Evolutionary conservation across 495 filamentous ascomycete species (phyloP), one percentile per base, ranked within the genome.

Genomic region (Coniosporium apollinis): DNA sequence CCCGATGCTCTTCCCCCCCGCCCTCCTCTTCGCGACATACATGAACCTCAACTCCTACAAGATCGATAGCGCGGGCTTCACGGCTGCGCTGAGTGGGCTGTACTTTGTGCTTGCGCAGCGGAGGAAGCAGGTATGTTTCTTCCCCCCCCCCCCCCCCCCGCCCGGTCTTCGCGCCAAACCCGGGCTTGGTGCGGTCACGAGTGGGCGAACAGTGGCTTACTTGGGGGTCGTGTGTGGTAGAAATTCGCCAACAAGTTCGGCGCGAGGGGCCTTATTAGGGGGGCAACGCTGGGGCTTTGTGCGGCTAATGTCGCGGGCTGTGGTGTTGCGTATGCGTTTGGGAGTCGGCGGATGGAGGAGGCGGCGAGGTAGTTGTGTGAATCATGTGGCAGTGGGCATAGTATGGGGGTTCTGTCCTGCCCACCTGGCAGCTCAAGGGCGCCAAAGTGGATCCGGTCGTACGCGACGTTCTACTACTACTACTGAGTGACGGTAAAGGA

Each of bases 21-120:
- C 85, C 37, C 70, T 94, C n/a, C 65, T 91, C 37, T 84, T 92
- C 62, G 70, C 71, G 37, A 79, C 74, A 58, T 96, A 93, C 56
- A 66, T 86, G 29, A 87, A 84, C 52, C 51, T 93, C 6, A 67
- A 70, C 33, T 73, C 71, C 22, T 85, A 74, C 68, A 74, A 78
- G 51, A 74, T 72, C 34, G 89, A 94, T 45, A 72, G 70, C 33
- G 87, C 84, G 0, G 89, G 86, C 19, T 65, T 85, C 34, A 80
- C 73, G 9, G 83, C 80, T 13, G 83, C 87, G 3, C 93, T 82
- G 73, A 83, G 77, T 25, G 82, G 76, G 3, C 58, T 93, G 15
- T 97, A 96, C 54, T 60, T 85, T 11, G 56, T 94, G 7, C 62
- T 86, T 28, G 85, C 82, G 16, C 55, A 67, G 40, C 68, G 82